Evolutionary conservation across 768 basidiomycete species (phyloP), one percentile per base, ranked within the genome.

Genomic region (Candolleomyces eurysporus): DNA sequence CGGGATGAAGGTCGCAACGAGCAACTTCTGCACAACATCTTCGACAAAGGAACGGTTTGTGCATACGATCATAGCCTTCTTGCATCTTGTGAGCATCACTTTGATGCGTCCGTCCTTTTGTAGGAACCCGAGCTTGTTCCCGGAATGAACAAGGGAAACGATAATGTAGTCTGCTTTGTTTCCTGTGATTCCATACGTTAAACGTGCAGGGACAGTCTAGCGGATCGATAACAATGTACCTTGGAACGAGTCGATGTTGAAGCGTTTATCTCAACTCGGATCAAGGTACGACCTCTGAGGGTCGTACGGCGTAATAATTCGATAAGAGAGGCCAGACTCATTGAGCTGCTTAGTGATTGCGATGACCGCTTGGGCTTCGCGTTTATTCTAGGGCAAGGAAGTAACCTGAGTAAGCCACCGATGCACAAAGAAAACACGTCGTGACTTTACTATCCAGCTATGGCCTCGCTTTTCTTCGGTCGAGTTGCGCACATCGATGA

Each of bases 241-340:
- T 80, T 92, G 91, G 65, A 91, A 92, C 0, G 87, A 84, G 66
- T 92, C 90, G 30, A 92, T 84, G 69, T 89, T 91, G 75, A 89
- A 92, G 58, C 85, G 85, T 58, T 78, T 86, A 62, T 90, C 79
- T 43, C 13, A 92, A 71, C 9, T 71, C 69, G 1, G 71, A 71
- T 90, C 86, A 16, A 92, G 68, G 5, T 67, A 59, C 14, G 73
- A 76, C 9, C 88, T 79, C 69, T 92, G 91, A 5, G 83, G 81
- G 70, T 91, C 89, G 70, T 92, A 92, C 0, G 89, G 90, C 0
- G 90, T 91, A 61, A 92, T 85, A 22, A 92, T 84, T 2, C 78
- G 77, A 66, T 77, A 92, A 0, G 78, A 70, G 50, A 73, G 76
- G 0, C 67, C 65, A n/a, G 73, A 65, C 2, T 63, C 52, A 43